Conservation (phyloP, 148 eudicot genomes). For the Pharnaceum exiguum region DNA sequence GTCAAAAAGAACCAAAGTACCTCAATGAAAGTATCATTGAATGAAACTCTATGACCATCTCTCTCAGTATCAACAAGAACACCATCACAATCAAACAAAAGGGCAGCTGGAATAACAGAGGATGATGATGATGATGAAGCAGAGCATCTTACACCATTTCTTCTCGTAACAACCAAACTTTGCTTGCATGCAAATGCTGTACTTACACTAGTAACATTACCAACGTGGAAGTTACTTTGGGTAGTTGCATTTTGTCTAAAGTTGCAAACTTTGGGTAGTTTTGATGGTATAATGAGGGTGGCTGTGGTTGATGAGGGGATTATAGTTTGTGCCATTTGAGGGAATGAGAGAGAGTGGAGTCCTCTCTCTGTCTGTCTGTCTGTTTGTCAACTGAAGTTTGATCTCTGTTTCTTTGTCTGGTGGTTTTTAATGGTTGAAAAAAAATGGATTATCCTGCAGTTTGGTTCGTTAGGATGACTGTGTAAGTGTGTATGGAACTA, state of each 20-base stretch:
- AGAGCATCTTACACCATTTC: conserved; percentile 26
- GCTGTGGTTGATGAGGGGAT: conserved; percentile 23
- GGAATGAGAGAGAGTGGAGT: background rate
- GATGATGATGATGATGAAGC: conserved; percentile 43
- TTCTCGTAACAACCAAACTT: background rate
- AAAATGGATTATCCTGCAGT: too few species aligned
- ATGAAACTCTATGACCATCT: conserved; percentile 92
- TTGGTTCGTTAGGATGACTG: too few species aligned
- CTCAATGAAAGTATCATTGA: conserved; percentile 90
- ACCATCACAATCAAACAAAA: conserved; percentile 93
- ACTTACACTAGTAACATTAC: conserved; percentile 11
- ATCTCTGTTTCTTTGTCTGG: too few species aligned
- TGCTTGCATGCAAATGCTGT: background rate
- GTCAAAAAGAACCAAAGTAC: too few species aligned
- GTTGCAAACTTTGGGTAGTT: background rate
- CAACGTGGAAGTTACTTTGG: conserved; percentile 14
- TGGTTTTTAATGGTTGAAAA: too few species aligned
- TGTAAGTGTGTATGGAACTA: too few species aligned
- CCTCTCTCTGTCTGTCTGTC: too few species aligned
- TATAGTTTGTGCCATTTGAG: conserved; percentile 36
- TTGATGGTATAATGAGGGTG: conserved; percentile 6
- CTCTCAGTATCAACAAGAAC: conserved; percentile 96
- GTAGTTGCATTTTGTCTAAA: conserved; percentile 10
- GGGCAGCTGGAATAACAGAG: conserved; percentile 65
- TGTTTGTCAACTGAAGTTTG: too few species aligned